phyloP scores from a whole-genome alignment of 2,329 filamentous ascomycete species.

The Endoconidiophora laricicola region DNA sequence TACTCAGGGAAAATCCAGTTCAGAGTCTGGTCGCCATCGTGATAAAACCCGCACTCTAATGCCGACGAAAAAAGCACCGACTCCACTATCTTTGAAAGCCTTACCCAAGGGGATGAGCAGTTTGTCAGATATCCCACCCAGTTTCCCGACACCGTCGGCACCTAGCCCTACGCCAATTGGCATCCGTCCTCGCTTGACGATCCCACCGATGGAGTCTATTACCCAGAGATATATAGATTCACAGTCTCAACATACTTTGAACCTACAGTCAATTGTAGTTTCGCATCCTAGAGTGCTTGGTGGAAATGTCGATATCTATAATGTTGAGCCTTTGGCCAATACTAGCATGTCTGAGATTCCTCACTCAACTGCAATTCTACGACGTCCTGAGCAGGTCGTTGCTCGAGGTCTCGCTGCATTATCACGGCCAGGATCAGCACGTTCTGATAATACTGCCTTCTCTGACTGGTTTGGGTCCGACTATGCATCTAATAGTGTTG shows the following conservation, averaged over 20 bases:
- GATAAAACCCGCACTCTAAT: no score
- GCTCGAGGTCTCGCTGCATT: neutral
- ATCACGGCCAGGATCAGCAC: neutral
- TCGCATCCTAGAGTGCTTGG: neutral
- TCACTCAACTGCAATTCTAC: neutral
- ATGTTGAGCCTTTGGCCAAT: neutral
- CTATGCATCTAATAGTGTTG: neutral
- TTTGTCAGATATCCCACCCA: neutral
- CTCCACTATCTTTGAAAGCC: neutral
- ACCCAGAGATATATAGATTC: constrained; percentile 9
- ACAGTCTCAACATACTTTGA: neutral
- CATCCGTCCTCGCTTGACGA: constrained; percentile 8
- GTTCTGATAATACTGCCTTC: constrained; percentile 5
- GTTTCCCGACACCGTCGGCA: constrained; percentile 7
- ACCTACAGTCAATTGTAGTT: neutral
- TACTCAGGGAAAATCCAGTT: no score
- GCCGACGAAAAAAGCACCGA: neutral
- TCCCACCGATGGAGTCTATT: constrained; percentile 11
- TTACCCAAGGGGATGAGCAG: neutral
- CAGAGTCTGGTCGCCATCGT: neutral
- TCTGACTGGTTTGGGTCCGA: constrained; percentile 9
- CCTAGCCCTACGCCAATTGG: constrained; percentile 9
- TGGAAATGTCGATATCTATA: neutral
- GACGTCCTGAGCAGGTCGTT: neutral
- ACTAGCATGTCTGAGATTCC: neutral